phyloP scores from a whole-genome alignment of 805 yeast genomes.

The Teunomyces pallodes region DNA sequence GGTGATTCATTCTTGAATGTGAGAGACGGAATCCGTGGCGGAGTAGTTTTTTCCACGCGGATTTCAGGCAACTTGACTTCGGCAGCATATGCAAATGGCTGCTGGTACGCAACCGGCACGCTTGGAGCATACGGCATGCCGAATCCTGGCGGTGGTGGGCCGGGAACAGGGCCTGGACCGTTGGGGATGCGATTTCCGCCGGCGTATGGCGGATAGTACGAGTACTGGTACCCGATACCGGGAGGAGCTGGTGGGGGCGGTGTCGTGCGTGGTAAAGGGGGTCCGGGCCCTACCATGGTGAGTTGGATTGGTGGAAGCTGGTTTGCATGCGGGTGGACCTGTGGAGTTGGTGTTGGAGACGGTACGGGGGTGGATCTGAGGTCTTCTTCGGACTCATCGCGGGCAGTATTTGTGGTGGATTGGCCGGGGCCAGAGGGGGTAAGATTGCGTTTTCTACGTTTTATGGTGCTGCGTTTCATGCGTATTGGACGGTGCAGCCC shows the following conservation, averaged over 20 bases:
- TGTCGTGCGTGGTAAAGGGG: conserved; percentile 1
- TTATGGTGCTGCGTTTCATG: conserved; percentile 70
- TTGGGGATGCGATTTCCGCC: conserved; percentile 37
- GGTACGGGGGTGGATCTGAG: neutral
- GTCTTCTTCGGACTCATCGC: neutral
- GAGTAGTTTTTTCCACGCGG: neutral
- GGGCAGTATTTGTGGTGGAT: neutral
- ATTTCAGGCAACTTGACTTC: conserved; percentile 14
- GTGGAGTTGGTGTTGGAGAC: neutral
- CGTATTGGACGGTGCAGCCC: conserved; percentile 75
- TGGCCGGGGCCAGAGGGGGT: neutral
- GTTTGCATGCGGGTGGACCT: neutral
- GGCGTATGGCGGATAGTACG: conserved; percentile 32
- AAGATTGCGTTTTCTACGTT: conserved; percentile 60
- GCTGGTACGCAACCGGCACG: neutral
- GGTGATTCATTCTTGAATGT: neutral
- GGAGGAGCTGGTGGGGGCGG: conserved; percentile 9
- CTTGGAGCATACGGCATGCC: neutral
- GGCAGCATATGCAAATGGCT: neutral
- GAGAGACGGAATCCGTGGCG: neutral
- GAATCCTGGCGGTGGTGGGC: conserved; percentile 31
- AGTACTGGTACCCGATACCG: conserved; percentile 7
- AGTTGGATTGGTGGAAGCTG: conserved; percentile 1
- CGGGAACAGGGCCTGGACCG: conserved; percentile 44
- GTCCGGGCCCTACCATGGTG: neutral